Conservation (phyloP, 2,329 filamentous ascomycete species). For the Chaetomium strumarium region DNA sequence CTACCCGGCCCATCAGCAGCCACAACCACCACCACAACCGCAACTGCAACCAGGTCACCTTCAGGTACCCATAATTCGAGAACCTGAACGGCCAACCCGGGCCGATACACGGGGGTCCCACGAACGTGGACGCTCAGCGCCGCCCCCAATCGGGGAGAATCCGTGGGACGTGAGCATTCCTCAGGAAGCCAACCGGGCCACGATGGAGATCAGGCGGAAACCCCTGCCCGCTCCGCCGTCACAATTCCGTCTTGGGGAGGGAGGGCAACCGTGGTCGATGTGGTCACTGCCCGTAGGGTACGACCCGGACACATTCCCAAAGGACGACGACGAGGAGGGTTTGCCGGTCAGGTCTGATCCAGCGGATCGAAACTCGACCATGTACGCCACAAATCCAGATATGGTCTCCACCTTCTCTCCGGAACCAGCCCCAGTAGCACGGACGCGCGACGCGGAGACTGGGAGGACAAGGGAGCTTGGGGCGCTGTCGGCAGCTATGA, state of each 20-base stretch:
- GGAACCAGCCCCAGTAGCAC: constrained; percentile 12
- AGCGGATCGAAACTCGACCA: constrained; percentile 6
- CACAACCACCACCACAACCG: too few relatives aligned
- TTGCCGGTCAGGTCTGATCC: neutral
- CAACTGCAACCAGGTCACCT: constrained; percentile 11
- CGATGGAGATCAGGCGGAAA: constrained; percentile 32
- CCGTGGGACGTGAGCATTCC: constrained; percentile 38
- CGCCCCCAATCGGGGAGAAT: constrained; percentile 42
- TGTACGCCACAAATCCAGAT: constrained; percentile 20
- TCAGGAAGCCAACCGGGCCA: constrained; percentile 17
- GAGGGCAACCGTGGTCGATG: constrained; percentile 42
- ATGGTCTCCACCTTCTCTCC: constrained; percentile 24
- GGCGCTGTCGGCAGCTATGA: constrained; percentile 46
- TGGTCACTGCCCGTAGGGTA: constrained; percentile 32
- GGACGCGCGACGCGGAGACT: constrained; percentile 30
- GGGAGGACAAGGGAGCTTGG: constrained; percentile 38
- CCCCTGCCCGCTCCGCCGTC: constrained; percentile 37
- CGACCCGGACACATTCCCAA: constrained; percentile 26
- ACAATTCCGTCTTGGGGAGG: constrained; percentile 41
- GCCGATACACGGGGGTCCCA: constrained; percentile 30
- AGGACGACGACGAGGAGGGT: constrained; percentile 23
- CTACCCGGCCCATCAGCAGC: constrained; percentile 18
- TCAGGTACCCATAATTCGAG: constrained; percentile 16
- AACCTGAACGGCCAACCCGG: constrained; percentile 25
- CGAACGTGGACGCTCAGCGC: constrained; percentile 44